Base-by-base conservation (phyloP, 2,329 filamentous ascomycete genomes). In the Clarireedia monteithiana region DNA sequence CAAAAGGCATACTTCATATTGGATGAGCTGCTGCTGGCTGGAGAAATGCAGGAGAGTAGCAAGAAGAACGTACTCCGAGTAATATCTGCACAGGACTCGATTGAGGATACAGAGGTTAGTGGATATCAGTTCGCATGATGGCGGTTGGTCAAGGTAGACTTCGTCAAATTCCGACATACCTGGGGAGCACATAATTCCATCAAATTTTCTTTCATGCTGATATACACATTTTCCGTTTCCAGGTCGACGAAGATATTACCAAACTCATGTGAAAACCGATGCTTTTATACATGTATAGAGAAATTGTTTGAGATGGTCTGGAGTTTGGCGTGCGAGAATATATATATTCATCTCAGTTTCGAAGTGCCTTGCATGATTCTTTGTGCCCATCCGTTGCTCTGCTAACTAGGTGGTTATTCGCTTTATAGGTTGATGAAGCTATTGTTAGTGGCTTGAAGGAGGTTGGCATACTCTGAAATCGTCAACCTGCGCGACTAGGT, bases 1-100 rank as follows among this genome's bases (percentile, higher is more conserved):
- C 95, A 96, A 66, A 99, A 99, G 74, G 94, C 94, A 58, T 99
- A 99, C 74, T 99, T 97, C 74, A 99, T 99, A 65, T 83, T 99
- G 48, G 94, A 99, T 71, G 94, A 99, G 75, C 81, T 99, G 60
- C 79, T 99, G 63, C 79, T 99, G 64, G 94, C 94, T 5, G 94
- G 94, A 59, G 94, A 99, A 74, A 84, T 99, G 75, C 94, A 99
- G 74, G 94, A 99, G 76, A 97, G 91, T 74, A 97, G 92, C 73
- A 99, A 97, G 78, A 99, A 99, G 84, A 97, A 97, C 69, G 91
- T 99, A 42, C 75, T 99, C 62, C 81, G 94, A 60, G 96, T 92
- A 69, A 99, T 99, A 70, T 89, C 89, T 56, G 94, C 97, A 70
- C 92, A 99, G 73, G 94, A 99, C 73, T 95, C 91, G 59, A 79